These are phyloP conservation scores for Hirsutella rhossiliensis DNA, from an alignment of 2,329 filamentous ascomycete species.

Conservation along the genomic window DNA sequence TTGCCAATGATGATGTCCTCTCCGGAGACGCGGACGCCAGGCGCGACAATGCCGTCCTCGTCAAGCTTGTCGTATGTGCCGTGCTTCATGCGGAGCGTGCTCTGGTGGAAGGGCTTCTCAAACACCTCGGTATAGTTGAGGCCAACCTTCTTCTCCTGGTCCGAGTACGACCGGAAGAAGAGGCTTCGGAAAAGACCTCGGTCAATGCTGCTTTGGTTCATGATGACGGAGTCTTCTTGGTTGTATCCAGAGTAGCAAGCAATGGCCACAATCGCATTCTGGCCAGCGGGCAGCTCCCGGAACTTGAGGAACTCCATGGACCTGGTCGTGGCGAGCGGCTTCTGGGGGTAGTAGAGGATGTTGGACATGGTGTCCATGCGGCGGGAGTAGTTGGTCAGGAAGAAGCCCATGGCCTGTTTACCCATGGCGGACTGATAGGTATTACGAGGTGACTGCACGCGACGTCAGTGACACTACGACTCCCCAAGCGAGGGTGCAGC, in stretches of 20 bases:
- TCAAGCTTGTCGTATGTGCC: constrained; percentile 97
- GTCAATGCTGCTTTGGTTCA: constrained; percentile 99
- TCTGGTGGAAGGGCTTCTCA: constrained; percentile 81
- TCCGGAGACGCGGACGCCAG: constrained; percentile 87
- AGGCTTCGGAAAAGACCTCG: constrained; percentile 93
- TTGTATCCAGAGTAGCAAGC: constrained; percentile 97
- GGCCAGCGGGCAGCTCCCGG: constrained; percentile 88
- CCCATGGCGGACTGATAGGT: constrained; percentile 99
- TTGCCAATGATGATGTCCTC: constrained; percentile 99
- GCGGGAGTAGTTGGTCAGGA: constrained; percentile 90
- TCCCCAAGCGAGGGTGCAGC: not conserved
- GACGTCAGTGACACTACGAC: not conserved
- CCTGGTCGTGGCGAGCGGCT: constrained; percentile 86
- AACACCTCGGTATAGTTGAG: constrained; percentile 89
- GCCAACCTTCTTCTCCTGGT: constrained; percentile 92
- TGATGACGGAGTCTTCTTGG: constrained; percentile 99
- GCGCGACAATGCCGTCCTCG: constrained; percentile 87
- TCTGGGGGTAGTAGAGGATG: constrained; percentile 97
- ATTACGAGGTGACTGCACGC: constrained; percentile 78
- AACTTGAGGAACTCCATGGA: constrained; percentile 99
- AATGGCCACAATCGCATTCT: constrained; percentile 98
- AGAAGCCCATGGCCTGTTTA: constrained; percentile 99
- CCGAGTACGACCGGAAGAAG: constrained; percentile 95
- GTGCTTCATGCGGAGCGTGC: constrained; percentile 86
- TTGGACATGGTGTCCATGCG: constrained; percentile 99